phyloP scores from a whole-genome alignment of 192 early-diverging fungal genomes.

The Phycomyces blakesleeanus region DNA sequence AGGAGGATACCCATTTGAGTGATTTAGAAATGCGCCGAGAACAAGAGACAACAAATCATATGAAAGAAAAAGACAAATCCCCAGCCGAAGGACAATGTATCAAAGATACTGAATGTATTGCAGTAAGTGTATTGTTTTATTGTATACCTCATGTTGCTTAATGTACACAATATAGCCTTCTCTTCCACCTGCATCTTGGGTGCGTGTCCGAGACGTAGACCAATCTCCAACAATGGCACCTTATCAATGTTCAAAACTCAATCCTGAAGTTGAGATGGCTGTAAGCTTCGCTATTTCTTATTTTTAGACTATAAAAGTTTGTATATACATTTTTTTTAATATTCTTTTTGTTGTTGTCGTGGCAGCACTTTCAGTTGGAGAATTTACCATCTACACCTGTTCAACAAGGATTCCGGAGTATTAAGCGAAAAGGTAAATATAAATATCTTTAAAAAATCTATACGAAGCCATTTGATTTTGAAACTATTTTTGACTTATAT shows the following conservation, averaged over 20 bases:
- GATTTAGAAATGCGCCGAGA: slow-evolving; percentile 32
- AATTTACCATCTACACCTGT: slow-evolving; percentile 21
- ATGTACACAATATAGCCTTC: not conserved
- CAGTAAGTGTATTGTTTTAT: not conserved
- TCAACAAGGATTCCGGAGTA: slow-evolving; percentile 12
- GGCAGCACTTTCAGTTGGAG: slow-evolving; percentile 28
- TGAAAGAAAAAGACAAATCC: slow-evolving; percentile 3
- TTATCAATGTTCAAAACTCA: slow-evolving; percentile 31
- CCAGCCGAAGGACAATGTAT: too few relatives aligned
- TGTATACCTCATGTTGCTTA: not conserved
- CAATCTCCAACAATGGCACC: slow-evolving; percentile 7
- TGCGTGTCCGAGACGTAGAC: slow-evolving; percentile 12
- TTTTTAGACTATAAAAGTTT: not conserved
- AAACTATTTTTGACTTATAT: too few relatives aligned
- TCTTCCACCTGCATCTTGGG: slow-evolving; percentile 20
- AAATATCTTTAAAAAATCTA: too few relatives aligned
- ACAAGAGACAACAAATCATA: slow-evolving; percentile 19
- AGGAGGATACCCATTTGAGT: slow-evolving; percentile 28
- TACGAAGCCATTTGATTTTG: too few relatives aligned
- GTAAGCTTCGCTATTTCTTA: slow-evolving; percentile 8
- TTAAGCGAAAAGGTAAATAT: slow-evolving; percentile 26
- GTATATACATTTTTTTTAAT: too few relatives aligned
- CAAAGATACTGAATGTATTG: not conserved
- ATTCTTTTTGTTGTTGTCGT: too few relatives aligned
- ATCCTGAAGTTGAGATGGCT: slow-evolving; percentile 36